A percentile compares a stretch with the other conserved stretches of the same genome.
Conservation (phyloP, 495 filamentous ascomycete species). For the Lichenothelia convexa region DNA sequence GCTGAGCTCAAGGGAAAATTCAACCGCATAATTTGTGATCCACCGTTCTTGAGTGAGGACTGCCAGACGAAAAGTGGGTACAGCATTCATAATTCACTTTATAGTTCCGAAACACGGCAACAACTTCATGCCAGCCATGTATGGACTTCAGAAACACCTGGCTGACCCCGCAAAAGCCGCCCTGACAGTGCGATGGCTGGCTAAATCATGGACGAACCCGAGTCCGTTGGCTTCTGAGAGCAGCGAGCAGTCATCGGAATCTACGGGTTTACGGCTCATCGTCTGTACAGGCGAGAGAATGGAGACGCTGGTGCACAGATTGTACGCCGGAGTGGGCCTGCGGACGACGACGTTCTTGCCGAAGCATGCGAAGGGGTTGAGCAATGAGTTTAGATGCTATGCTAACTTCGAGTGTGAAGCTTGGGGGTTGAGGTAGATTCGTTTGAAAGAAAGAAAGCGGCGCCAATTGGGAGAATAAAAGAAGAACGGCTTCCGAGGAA, state of each 20-base stretch:
- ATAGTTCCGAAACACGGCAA: too few relatives aligned
- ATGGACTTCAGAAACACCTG: neutral
- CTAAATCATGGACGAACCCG: slow-evolving; percentile 21
- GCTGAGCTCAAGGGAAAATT: slow-evolving; percentile 40
- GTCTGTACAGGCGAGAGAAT: slow-evolving; percentile 25
- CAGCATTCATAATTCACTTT: neutral
- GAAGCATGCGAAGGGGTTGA: slow-evolving; percentile 44
- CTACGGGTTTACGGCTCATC: slow-evolving; percentile 13
- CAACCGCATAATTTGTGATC: slow-evolving; percentile 54
- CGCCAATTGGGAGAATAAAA: too few relatives aligned
- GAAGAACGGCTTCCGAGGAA: too few relatives aligned
- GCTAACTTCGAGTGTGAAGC: slow-evolving; percentile 46
- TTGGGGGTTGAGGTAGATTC: slow-evolving; percentile 30
- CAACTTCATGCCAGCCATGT: too few relatives aligned
- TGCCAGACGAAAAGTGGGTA: slow-evolving; percentile 58
- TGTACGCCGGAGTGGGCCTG: slow-evolving; percentile 24
- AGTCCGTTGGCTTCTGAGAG: neutral
- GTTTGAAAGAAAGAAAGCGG: too few relatives aligned
- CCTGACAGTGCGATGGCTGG: slow-evolving; percentile 52
- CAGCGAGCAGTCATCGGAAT: neutral
- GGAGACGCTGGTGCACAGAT: slow-evolving; percentile 15
- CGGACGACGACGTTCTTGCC: slow-evolving; percentile 42
- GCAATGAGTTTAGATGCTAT: slow-evolving; percentile 66
- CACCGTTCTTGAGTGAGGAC: slow-evolving; percentile 60
- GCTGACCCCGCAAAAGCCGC: slow-evolving; percentile 31